Evolutionary conservation across 2,329 filamentous ascomycete species (phyloP).

Genomic region (Pseudogymnoascus verrucosus): DNA sequence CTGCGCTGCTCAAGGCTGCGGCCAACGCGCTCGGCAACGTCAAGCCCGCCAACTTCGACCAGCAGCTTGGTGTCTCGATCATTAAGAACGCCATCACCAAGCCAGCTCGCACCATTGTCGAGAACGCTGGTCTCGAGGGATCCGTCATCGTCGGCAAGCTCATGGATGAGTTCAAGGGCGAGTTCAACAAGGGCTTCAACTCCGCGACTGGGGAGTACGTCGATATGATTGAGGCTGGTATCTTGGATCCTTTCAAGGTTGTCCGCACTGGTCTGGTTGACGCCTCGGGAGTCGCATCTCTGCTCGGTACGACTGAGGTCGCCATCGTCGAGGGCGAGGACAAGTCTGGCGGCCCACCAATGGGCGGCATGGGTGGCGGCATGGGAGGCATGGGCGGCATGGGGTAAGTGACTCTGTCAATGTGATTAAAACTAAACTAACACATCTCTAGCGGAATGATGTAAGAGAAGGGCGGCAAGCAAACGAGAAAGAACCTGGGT

Average conservation of each 20-base stretch:
- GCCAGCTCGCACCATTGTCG: conserved; percentile 88
- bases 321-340: conserved; percentile 97
- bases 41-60: conserved; percentile 94
- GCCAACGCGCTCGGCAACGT: conserved; percentile 75
- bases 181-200: conserved; percentile 99
- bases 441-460: conserved; percentile 23
- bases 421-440: conserved; percentile 13
- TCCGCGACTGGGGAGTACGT: conserved; percentile 96
- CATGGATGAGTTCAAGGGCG: conserved; percentile 78
- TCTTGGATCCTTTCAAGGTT: conserved; percentile 98
- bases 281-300: conserved; percentile 89
- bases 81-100: conserved; percentile 97
- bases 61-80: conserved; percentile 96
- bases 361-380: conserved; percentile 56
- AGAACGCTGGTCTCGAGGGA: conserved; percentile 95
- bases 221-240: conserved; percentile 95
- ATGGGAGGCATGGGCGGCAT: conserved; percentile 49
- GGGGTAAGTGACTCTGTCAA: conserved; percentile 41
- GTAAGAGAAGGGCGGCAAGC: conserved; percentile 20
- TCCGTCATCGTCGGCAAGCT: conserved; percentile 97
- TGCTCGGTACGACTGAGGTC: conserved; percentile 96
- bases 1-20: conserved; percentile 93
- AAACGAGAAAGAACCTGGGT: conserved; percentile 1
- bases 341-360: conserved; percentile 64
- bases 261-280: conserved; percentile 93